Percentiles rank a stretch among this genome's conserved stretches.
phyloP scores from a whole-genome alignment of 768 basidiomycete species.

The Boletus subcaerulescens region DNA sequence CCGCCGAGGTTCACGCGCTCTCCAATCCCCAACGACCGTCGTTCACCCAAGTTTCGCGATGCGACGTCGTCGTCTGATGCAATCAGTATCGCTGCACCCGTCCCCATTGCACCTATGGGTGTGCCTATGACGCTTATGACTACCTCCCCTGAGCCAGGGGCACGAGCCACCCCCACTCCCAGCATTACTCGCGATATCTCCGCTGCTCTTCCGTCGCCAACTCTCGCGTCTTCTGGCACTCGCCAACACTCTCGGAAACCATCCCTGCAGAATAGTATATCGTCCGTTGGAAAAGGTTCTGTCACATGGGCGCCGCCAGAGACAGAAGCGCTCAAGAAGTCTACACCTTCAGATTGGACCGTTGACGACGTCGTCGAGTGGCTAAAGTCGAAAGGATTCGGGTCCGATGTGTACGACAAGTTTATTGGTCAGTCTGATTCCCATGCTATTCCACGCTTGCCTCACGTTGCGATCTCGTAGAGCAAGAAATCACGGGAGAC shows the following conservation, averaged over 20 bases:
- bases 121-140: slow-evolving; percentile 20
- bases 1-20: slow-evolving; percentile 22
- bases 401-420: slow-evolving; percentile 75
- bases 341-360: slow-evolving; percentile 65
- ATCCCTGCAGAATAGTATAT: slow-evolving; percentile 45
- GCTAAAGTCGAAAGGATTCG: slow-evolving; percentile 83
- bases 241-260: slow-evolving; percentile 26
- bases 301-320: slow-evolving; percentile 17
- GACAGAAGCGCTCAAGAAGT: slow-evolving; percentile 28
- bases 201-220: slow-evolving; percentile 30
- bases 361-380: slow-evolving; percentile 90
- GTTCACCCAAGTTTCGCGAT: slow-evolving; percentile 23
- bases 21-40: slow-evolving; percentile 12
- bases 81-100: slow-evolving; percentile 20
- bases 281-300: slow-evolving; percentile 27
- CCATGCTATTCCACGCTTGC: background rate
- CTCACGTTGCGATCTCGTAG: slow-evolving; percentile 38
- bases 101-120: slow-evolving; percentile 21
- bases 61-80: slow-evolving; percentile 28
- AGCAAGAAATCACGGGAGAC: slow-evolving; percentile 98
- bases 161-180: slow-evolving; percentile 24
- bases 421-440: slow-evolving; percentile 65
- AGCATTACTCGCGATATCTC: slow-evolving; percentile 27
- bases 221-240: slow-evolving; percentile 22
- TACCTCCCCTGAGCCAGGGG: slow-evolving; percentile 20